These are phyloP conservation scores for Fusarium compactum DNA, from an alignment of 2,329 filamentous ascomycete species.

Conservation along the genomic window DNA sequence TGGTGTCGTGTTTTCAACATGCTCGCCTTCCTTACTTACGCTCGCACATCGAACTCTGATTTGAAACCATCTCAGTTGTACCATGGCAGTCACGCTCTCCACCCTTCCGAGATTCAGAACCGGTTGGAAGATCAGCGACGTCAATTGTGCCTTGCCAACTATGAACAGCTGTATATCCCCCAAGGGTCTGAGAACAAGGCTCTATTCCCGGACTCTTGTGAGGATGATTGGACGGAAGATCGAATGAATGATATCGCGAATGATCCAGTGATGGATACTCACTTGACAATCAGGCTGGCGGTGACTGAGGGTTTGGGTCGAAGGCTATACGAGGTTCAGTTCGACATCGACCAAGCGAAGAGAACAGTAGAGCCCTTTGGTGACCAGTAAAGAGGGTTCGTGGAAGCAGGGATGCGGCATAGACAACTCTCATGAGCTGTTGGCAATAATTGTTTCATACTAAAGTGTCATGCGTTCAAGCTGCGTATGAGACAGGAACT, in stretches of 20 bases:
- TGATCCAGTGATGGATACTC: not conserved
- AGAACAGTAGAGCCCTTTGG: not conserved
- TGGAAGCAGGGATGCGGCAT: not conserved
- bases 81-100: slow-evolving; percentile 2
- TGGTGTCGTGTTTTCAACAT: slow-evolving; percentile 43
- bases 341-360: slow-evolving; percentile 5
- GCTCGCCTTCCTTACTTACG: slow-evolving; percentile 15
- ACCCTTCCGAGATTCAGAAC: slow-evolving; percentile 22
- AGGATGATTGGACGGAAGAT: slow-evolving; percentile 20
- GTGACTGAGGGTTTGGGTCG: slow-evolving; percentile 30
- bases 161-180: not conserved
- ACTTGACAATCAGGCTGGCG: slow-evolving; percentile 9
- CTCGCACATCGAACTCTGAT: not conserved
- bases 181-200: slow-evolving; percentile 5
- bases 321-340: slow-evolving; percentile 35
- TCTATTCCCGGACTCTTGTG: slow-evolving; percentile 30
- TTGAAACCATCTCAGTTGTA: slow-evolving; percentile 14
- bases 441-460: not conserved
- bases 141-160: slow-evolving; percentile 6
- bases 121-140: slow-evolving; percentile 28
- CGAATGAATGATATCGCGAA: slow-evolving; percentile 10
- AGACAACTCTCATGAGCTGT: not conserved
- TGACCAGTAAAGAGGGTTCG: not conserved
- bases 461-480: not conserved
- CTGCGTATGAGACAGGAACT: not conserved